Conservation (phyloP, 164 flowering plant species). For the Pachysandra terminalis region DNA sequence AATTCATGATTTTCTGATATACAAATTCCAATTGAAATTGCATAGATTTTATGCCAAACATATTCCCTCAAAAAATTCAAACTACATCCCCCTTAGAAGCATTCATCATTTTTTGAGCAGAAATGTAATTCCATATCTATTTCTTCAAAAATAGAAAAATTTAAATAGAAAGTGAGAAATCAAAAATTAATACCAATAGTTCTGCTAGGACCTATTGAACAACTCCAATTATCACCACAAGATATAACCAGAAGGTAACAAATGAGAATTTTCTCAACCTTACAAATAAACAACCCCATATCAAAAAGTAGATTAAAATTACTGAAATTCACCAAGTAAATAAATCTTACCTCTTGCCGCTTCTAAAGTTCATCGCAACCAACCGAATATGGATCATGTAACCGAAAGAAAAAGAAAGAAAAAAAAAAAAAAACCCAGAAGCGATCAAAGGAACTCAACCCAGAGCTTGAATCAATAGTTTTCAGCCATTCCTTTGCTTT, state of each 20-base stretch:
- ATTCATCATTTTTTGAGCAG: not conserved
- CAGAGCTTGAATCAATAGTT: slow-evolving; percentile 1
- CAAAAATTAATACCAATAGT: not conserved
- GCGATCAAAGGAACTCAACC: slow-evolving; percentile 8
- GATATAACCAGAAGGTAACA: not conserved
- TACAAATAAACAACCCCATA: not conserved
- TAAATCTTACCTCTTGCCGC: slow-evolving; percentile 17
- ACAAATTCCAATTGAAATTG: not conserved
- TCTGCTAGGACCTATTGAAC: not conserved
- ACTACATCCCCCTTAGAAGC: not conserved
- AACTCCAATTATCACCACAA: not conserved
- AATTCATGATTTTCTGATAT: not conserved
- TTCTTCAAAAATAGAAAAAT: not conserved
- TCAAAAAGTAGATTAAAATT: not conserved
- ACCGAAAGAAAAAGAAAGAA: too few species aligned
- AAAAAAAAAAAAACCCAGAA: too few species aligned
- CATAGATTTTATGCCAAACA: not conserved
- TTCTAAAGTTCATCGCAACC: slow-evolving; percentile 10
- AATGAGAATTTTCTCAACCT: not conserved
- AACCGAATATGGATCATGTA: not conserved
- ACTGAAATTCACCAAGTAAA: not conserved
- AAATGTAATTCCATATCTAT: not conserved
- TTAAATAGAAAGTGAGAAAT: not conserved
- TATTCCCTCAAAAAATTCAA: not conserved
- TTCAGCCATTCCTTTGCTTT: not conserved